Evolutionary conservation across 805 yeast genomes (phyloP).

Genomic region (Maudiozyma serrabonitensis): DNA sequence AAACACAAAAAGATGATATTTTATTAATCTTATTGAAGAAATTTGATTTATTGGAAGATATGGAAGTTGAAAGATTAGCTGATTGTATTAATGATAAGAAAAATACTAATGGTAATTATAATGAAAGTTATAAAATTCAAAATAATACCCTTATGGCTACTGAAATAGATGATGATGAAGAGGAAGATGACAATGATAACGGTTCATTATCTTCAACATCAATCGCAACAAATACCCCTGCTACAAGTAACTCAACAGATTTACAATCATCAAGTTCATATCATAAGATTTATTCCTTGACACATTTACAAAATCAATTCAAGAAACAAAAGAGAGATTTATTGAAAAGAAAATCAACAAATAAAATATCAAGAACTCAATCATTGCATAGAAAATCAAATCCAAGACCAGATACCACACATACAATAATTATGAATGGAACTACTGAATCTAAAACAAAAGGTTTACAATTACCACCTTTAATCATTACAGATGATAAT

Average conservation of each 20-base stretch:
- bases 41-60: slow-evolving; percentile 30
- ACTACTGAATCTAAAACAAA: not conserved
- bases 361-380: not conserved
- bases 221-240: not conserved
- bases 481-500: slow-evolving; percentile 1
- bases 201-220: not conserved
- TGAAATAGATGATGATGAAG: not conserved
- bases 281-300: slow-evolving; percentile 18
- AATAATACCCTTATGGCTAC: not conserved
- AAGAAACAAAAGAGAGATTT: slow-evolving; percentile 7
- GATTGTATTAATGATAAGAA: slow-evolving; percentile 13
- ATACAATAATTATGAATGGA: not conserved
- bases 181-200: not conserved
- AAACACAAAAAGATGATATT: slow-evolving; percentile 12
- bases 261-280: slow-evolving; percentile 13
- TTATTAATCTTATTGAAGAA: slow-evolving; percentile 23
- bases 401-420: not conserved
- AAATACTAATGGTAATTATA: not conserved
- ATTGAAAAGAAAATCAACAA: not conserved
- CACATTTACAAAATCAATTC: slow-evolving; percentile 17
- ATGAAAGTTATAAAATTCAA: not conserved
- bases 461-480: slow-evolving; percentile 2
- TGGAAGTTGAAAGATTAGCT: slow-evolving; percentile 24
- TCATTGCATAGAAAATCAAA: not conserved
- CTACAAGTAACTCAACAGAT: not conserved